These are phyloP conservation scores for thale cress (Arabidopsis thaliana) DNA, from an alignment of 345 rosid genomes.

Conservation along the genomic window TAIR10.1 NC_003070.9:20769001-20769500, in stretches of 20 bases:
- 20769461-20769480: slow-evolving; percentile 17
- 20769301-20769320: neutral
- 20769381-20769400: neutral
- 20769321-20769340: neutral
- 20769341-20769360: neutral
- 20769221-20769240: slow-evolving; percentile 12
- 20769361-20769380: slow-evolving; percentile 8
- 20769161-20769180: slow-evolving; percentile 30
- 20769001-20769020: slow-evolving; percentile 39
- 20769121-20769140: slow-evolving; percentile 28
- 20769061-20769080: neutral
- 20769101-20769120: slow-evolving; percentile 28
- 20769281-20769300: neutral
- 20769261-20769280: neutral
- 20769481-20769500: slow-evolving; percentile 49
- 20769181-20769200: slow-evolving; percentile 36
- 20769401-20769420: slow-evolving; percentile 22
- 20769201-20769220: slow-evolving; percentile 16
- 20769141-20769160: slow-evolving; percentile 19
- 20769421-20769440: slow-evolving; percentile 1
- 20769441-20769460: slow-evolving; percentile 16
- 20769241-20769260: neutral
- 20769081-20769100: slow-evolving; percentile 5
- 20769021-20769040: slow-evolving; percentile 31
- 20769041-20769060: slow-evolving; percentile 29